A percentile compares a stretch with the other conserved stretches of the same genome.
Evolutionary conservation across 345 rosid genomes (phyloP).

Genomic region (Tarenaya hassleriana): DNA sequence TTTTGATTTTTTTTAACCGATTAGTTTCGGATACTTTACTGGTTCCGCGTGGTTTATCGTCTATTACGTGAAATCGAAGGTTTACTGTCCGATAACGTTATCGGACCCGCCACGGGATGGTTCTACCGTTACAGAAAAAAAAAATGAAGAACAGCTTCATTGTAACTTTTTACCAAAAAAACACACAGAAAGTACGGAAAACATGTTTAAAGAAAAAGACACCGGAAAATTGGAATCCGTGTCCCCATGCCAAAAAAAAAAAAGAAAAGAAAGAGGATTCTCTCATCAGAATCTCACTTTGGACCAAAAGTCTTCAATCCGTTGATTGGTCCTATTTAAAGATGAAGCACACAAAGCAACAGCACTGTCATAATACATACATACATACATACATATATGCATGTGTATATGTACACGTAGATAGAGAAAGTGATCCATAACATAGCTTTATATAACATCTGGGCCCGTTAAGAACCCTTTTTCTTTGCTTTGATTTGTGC

Average conservation of each 20-base stretch:
- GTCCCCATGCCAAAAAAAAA: slow-evolving; percentile 43
- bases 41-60: too few species aligned
- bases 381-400: too few species aligned
- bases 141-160: too few species aligned
- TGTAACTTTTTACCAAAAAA: too few species aligned
- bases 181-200: too few species aligned
- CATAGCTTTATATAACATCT: slow-evolving; percentile 37
- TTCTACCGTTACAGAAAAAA: too few species aligned
- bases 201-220: neutral
- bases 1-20: too few species aligned
- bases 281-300: slow-evolving; percentile 30
- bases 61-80: too few species aligned
- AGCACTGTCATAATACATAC: slow-evolving; percentile 9
- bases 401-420: neutral
- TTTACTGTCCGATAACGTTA: too few species aligned
- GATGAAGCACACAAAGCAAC: slow-evolving; percentile 26
- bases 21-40: too few species aligned
- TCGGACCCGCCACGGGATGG: too few species aligned
- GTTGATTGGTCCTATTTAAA: slow-evolving; percentile 35
- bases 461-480: slow-evolving; percentile 32
- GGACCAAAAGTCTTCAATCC: slow-evolving; percentile 39
- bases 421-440: slow-evolving; percentile 13
- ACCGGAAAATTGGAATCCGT: slow-evolving; percentile 41
- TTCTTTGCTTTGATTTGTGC: slow-evolving; percentile 35
- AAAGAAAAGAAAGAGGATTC: slow-evolving; percentile 21